Conservation (phyloP, 2,329 filamentous ascomycete genomes). For the Cadophora sp. region DNA sequence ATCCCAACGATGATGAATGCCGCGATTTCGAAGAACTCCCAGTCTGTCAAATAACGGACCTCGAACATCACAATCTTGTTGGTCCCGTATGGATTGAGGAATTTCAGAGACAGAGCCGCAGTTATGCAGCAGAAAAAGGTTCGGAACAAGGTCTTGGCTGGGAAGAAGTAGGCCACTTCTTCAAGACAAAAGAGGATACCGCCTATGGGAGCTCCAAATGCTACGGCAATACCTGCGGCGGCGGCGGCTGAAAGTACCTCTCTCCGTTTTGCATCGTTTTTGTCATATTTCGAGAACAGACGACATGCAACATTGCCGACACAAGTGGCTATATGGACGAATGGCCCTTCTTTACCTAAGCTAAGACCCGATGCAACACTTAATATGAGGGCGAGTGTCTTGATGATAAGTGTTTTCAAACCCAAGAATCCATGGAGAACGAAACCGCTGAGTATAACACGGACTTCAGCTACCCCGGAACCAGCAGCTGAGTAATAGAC, state of each 20-base stretch:
- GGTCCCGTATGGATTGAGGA: constrained; percentile 94
- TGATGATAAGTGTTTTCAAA: constrained; percentile 83
- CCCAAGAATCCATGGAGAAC: constrained; percentile 96
- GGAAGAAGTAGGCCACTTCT: constrained; percentile 97
- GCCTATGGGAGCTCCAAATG: constrained; percentile 89
- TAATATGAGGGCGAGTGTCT: constrained; percentile 81
- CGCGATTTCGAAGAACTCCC: constrained; percentile 90
- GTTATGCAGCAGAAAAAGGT: constrained; percentile 99
- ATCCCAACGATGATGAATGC: constrained; percentile 87
- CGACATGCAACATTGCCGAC: constrained; percentile 95
- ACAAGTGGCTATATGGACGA: constrained; percentile 96
- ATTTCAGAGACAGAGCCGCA: constrained; percentile 89
- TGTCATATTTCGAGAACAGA: constrained; percentile 91
- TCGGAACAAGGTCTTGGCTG: constrained; percentile 93
- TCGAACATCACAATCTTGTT: constrained; percentile 97
- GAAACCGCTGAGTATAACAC: constrained; percentile 97
- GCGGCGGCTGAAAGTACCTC: constrained; percentile 94
- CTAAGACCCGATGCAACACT: constrained; percentile 93
- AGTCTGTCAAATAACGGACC: constrained; percentile 88
- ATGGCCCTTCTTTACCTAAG: constrained; percentile 90
- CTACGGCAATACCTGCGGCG: constrained; percentile 90
- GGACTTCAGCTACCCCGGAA: constrained; percentile 95
- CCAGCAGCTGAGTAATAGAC: constrained; percentile 95
- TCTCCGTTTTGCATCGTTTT: constrained; percentile 91
- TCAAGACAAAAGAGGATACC: constrained; percentile 93